Percentiles rank a stretch among this genome's conserved stretches.
Conservation (phyloP, 352 stramenopile species). For the Phytophthora syringae region DNA sequence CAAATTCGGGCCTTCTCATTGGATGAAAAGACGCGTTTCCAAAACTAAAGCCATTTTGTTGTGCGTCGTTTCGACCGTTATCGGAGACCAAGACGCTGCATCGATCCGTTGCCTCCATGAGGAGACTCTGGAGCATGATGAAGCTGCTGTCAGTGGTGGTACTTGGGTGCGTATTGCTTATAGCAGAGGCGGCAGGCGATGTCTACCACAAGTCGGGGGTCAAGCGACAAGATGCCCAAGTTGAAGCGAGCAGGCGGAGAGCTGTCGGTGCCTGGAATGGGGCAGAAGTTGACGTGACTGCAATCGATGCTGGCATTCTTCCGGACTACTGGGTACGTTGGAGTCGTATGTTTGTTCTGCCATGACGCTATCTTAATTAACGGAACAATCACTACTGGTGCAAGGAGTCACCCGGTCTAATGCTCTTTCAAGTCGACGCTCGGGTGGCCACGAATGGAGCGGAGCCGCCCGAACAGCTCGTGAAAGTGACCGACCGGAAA, state of each 20-base stretch:
- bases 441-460: conserved; percentile 57
- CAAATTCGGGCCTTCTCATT: conserved; percentile 23
- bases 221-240: conserved; percentile 5
- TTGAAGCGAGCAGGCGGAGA: conserved; percentile 11
- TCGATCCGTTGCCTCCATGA: neutral
- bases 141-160: conserved; percentile 8
- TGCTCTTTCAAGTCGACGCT: conserved; percentile 19
- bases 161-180: neutral
- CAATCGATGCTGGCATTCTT: conserved; percentile 46
- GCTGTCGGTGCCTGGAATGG: conserved; percentile 8
- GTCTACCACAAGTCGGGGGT: neutral
- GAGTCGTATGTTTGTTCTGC: neutral
- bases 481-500: conserved; percentile 75
- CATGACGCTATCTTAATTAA: neutral
- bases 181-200: neutral
- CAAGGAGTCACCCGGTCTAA: neutral
- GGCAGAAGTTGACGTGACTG: conserved; percentile 14
- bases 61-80: conserved; percentile 14
- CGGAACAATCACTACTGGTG: neutral
- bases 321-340: conserved; percentile 61
- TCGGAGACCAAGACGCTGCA: neutral
- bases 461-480: conserved; percentile 67
- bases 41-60: conserved; percentile 31
- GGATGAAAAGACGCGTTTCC: conserved; percentile 10
- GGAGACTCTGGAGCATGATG: neutral